phyloP scores from a whole-genome alignment of 495 filamentous ascomycete genomes.

The Aspergillus steynii region DNA sequence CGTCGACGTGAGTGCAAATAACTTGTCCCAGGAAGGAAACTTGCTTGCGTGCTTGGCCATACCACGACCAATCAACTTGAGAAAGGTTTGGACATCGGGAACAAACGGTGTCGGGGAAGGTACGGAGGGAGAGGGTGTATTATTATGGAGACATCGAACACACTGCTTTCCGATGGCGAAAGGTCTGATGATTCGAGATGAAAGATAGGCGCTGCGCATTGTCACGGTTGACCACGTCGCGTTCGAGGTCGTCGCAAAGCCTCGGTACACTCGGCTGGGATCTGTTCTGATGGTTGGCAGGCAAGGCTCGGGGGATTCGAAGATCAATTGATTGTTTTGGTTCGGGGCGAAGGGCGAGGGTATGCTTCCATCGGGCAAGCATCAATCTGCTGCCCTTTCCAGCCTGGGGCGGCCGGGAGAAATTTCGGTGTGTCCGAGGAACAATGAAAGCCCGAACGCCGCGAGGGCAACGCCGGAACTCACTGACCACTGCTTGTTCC shows the following conservation, averaged over 20 bases:
- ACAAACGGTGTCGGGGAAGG: slow-evolving; percentile 80
- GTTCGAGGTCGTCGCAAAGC: background rate
- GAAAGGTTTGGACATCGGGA: slow-evolving; percentile 87
- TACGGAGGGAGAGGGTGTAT: slow-evolving; percentile 34
- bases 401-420: background rate
- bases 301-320: background rate
- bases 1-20: slow-evolving; percentile 74
- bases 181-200: slow-evolving; percentile 29
- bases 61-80: slow-evolving; percentile 86
- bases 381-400: background rate
- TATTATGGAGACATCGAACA: slow-evolving; percentile 37
- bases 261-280: background rate
- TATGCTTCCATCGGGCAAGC: background rate
- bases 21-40: slow-evolving; percentile 82
- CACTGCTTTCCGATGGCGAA: slow-evolving; percentile 30
- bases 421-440: background rate
- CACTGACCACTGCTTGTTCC: background rate
- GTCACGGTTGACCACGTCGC: slow-evolving; percentile 27
- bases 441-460: background rate
- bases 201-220: slow-evolving; percentile 33
- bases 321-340: background rate
- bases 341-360: background rate
- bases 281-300: background rate
- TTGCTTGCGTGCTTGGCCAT: slow-evolving; percentile 75
- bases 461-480: too few relatives aligned